These are phyloP conservation scores for Trametes cinnabarina DNA, from an alignment of 768 basidiomycete species.

Conservation along the genomic window DNA sequence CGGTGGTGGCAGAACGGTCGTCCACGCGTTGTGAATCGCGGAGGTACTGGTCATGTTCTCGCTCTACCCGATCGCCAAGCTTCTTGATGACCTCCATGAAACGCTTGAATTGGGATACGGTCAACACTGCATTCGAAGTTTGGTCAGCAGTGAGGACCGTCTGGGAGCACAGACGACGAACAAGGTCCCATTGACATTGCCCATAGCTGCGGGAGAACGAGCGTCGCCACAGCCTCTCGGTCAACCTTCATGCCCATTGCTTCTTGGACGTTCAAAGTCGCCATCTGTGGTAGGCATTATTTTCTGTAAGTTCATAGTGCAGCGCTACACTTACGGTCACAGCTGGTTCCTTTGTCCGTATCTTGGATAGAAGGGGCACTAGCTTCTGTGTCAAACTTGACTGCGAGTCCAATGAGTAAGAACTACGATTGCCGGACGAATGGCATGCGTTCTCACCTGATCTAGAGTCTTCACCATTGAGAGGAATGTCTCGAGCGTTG, in stretches of 20 bases:
- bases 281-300: slow-evolving; percentile 53
- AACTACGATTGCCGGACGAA: not conserved
- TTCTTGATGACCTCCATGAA: slow-evolving; percentile 87
- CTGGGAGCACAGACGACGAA: slow-evolving; percentile 37
- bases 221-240: slow-evolving; percentile 70
- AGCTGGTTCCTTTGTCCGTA: slow-evolving; percentile 92
- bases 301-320: not conserved
- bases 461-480: slow-evolving; percentile 88
- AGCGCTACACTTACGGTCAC: slow-evolving; percentile 67
- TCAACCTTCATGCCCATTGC: slow-evolving; percentile 96
- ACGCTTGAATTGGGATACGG: slow-evolving; percentile 81
- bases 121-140: slow-evolving; percentile 54
- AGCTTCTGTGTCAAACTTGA: slow-evolving; percentile 90
- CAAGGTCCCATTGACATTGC: slow-evolving; percentile 95
- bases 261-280: slow-evolving; percentile 86
- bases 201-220: slow-evolving; percentile 72
- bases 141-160: not conserved
- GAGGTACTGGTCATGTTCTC: slow-evolving; percentile 89
- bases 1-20: slow-evolving; percentile 58
- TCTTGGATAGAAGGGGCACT: slow-evolving; percentile 90
- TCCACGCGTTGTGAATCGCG: slow-evolving; percentile 91
- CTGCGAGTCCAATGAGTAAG: slow-evolving; percentile 35
- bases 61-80: slow-evolving; percentile 83
- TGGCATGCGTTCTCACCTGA: slow-evolving; percentile 48
- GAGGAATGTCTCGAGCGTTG: slow-evolving; percentile 78